Percentiles rank a stretch among this genome's conserved stretches.
These are phyloP conservation scores for Botrytis porri DNA, from an alignment of 2,329 filamentous ascomycete species.

Conservation along the genomic window DNA sequence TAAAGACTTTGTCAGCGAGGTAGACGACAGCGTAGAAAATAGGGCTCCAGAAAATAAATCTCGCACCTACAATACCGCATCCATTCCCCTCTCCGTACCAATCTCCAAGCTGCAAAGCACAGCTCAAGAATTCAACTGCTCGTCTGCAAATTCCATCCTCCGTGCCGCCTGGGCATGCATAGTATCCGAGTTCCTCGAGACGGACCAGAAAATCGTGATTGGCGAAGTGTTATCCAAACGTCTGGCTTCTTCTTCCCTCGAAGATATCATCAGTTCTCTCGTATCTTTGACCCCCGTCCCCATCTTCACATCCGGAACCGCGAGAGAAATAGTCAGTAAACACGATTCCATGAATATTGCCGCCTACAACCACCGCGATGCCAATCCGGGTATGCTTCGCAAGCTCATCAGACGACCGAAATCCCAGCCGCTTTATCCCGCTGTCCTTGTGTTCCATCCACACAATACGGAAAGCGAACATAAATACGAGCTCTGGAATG, in stretches of 20 bases:
- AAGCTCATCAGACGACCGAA: conserved; percentile 12
- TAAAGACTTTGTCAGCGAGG: neutral
- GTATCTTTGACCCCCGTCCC: neutral
- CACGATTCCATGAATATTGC: conserved; percentile 1
- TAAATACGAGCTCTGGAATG: neutral
- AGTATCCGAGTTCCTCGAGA: conserved; percentile 1
- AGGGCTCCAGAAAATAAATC: neutral
- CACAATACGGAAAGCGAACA: neutral
- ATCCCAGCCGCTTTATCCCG: neutral
- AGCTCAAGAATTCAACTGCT: conserved; percentile 10
- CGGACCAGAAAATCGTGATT: conserved; percentile 4
- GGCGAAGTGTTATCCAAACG: conserved; percentile 8
- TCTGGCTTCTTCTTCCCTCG: neutral
- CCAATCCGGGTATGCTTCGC: conserved; percentile 6
- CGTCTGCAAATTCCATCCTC: conserved; percentile 11
- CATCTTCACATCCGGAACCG: neutral
- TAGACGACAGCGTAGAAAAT: neutral
- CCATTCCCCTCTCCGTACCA: neutral
- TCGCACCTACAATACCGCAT: neutral
- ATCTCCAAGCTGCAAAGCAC: neutral
- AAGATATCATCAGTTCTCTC: conserved; percentile 2
- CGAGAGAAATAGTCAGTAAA: neutral
- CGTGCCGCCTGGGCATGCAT: conserved; percentile 8
- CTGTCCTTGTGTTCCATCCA: conserved; percentile 9
- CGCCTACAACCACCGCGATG: neutral